Evolutionary conservation across 2,329 filamentous ascomycete species (phyloP), one percentile per base, ranked within the genome.

Genomic region (Elsinoe arachidis): DNA sequence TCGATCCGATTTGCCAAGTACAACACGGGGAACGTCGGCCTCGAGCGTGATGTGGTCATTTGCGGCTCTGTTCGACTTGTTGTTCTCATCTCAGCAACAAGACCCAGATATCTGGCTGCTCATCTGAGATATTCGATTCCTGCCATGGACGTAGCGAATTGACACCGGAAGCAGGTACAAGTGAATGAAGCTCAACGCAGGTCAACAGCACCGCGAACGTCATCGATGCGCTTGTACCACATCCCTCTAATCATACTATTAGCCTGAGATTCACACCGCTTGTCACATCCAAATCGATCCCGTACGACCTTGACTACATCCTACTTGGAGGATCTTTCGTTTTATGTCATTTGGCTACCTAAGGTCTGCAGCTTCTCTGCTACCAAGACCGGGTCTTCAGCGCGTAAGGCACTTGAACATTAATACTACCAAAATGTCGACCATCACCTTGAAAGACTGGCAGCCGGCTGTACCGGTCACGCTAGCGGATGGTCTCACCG

Each of bases 401-500:
- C 26, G 26, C 3, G 26, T 30, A 30, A 30, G 26, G 5, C 26
- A 30, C 26, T 30, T 30, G 26, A 23, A 21, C 41, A 7, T 23
- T 21, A n/a, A 3, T 9, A n/a, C 47, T 4, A 10, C 26, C 11
- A 37, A 15, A 39, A 76, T 77, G 72, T 71, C 73, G 9, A 72
- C 68, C 41, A 77, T 77, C 60, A 74, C 63, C 10, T 67, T 76
- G 11, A 69, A 68, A 34, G 61, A 64, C 53, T 69, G 59, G 38
- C 61, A 61, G 21, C 69, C 67, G 11, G 63, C 62, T 15, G 68
- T 77, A 26, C 61, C 68, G 2, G 70, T 82, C 43, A 70, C 70
- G 17, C 70, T 77, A 4, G 72, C 73, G 2, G 55, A 69, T 11
- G 73, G 74, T 52, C 67, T 82, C 12, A 69, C 69, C 2, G 61